Conservation (phyloP, 179 eudicot genomes). For the Vitellaria paradoxa region DNA sequence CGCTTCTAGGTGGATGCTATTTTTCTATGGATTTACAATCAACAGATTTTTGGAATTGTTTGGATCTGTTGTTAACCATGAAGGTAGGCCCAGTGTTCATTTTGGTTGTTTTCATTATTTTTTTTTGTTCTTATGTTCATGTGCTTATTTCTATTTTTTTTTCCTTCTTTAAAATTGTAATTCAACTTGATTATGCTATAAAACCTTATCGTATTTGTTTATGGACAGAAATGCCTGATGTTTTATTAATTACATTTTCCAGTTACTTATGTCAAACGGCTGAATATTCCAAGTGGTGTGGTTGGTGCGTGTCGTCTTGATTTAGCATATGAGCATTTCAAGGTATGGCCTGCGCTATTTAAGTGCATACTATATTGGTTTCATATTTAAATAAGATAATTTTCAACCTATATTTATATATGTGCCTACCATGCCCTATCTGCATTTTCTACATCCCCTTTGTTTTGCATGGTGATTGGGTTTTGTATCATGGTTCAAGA, state of each 20-base stretch:
- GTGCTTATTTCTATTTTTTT: neutral
- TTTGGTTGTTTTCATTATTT: neutral
- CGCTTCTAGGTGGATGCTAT: too few relatives aligned
- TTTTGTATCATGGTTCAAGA: neutral
- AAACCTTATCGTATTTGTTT: neutral
- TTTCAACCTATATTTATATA: neutral
- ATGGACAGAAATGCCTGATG: neutral
- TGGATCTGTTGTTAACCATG: too few relatives aligned
- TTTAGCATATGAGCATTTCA: constrained; percentile 87
- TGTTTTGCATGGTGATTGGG: neutral
- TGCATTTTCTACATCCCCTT: neutral
- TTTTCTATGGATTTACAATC: too few relatives aligned
- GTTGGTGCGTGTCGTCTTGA: constrained; percentile 99
- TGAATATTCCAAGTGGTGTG: constrained; percentile 91
- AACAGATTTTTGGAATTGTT: too few relatives aligned
- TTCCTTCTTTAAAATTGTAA: neutral
- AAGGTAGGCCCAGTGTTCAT: neutral
- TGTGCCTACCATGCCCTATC: neutral
- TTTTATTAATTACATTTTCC: constrained; percentile 26
- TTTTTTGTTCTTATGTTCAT: neutral
- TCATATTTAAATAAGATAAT: neutral
- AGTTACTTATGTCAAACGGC: constrained; percentile 83
- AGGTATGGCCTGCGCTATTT: constrained; percentile 45
- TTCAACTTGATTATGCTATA: too few relatives aligned
- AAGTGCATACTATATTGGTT: neutral